Evolutionary conservation across 345 rosid species (phyloP).

Genomic region (Salix exigua): DNA sequence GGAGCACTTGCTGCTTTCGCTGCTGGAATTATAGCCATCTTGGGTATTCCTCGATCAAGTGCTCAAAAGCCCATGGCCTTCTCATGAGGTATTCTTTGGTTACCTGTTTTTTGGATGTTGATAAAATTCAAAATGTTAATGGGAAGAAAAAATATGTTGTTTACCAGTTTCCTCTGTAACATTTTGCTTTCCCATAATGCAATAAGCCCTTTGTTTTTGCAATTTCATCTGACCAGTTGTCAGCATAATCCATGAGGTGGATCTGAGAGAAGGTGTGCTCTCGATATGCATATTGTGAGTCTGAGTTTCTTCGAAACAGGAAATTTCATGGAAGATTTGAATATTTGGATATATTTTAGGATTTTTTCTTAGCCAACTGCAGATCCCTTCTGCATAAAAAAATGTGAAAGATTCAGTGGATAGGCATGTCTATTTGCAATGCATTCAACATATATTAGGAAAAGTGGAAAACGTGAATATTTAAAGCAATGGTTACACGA

Average conservation of each 20-base stretch:
- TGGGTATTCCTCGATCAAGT: conserved; percentile 76
- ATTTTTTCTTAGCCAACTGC: conserved; percentile 7
- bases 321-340: background rate
- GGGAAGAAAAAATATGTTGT: conserved; percentile 2
- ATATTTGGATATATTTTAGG: background rate
- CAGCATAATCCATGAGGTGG: background rate
- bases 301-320: background rate
- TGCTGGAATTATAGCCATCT: conserved; percentile 70
- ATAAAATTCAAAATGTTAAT: background rate
- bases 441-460: background rate
- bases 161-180: background rate
- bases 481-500: conserved; percentile 2
- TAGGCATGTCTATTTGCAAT: conserved; percentile 5
- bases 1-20: conserved; percentile 59
- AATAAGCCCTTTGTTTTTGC: conserved; percentile 1
- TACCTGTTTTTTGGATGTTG: background rate
- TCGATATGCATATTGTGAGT: background rate
- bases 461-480: conserved; percentile 4
- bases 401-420: background rate
- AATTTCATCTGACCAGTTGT: conserved; percentile 5
- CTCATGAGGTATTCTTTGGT: conserved; percentile 40
- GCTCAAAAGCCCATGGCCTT: conserved; percentile 52
- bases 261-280: conserved; percentile 7
- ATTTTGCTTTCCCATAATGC: background rate
- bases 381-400: background rate